phyloP scores from a whole-genome alignment of 1,139 yeast species.

The Yamadazyma epiphylla region DNA sequence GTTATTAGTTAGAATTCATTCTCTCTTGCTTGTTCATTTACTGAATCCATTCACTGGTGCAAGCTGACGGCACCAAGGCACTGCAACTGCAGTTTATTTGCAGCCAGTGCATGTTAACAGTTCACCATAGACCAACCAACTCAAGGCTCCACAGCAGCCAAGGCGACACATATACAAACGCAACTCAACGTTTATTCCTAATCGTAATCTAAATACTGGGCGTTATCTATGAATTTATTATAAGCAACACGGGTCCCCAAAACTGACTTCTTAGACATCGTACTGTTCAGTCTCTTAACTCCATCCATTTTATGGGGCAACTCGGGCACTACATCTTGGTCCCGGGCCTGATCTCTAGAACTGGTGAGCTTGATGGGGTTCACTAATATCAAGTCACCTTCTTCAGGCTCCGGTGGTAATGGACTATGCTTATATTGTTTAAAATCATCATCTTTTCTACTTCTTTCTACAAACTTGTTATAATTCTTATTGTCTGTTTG shows the following conservation, averaged over 20 bases:
- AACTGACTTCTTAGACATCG: constrained; percentile 32
- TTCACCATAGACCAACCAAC: no score
- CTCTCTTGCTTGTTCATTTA: no score
- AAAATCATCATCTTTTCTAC: constrained; percentile 2
- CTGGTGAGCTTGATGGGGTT: constrained; percentile 1
- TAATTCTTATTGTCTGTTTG: constrained; percentile 9
- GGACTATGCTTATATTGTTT: no score
- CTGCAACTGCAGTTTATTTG: no score
- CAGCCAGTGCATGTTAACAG: no score
- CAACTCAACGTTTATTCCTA: constrained; percentile 2
- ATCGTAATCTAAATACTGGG: constrained; percentile 14
- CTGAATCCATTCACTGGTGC: no score
- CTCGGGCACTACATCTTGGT: constrained; percentile 8
- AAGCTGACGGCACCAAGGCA: no score
- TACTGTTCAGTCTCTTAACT: constrained; percentile 27
- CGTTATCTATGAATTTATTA: constrained; percentile 35
- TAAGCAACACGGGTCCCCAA: constrained; percentile 42
- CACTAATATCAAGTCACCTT: constrained; percentile 2
- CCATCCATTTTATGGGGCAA: constrained; percentile 1
- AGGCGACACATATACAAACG: neutral
- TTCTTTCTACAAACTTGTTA: constrained; percentile 12
- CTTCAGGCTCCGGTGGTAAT: constrained; percentile 9
- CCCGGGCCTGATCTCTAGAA: constrained; percentile 24
- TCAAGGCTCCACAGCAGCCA: no score
- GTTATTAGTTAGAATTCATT: no score